These are phyloP conservation scores for Backusella westeae DNA, from an alignment of 192 early-diverging fungal genomes.

Conservation along the genomic window DNA sequence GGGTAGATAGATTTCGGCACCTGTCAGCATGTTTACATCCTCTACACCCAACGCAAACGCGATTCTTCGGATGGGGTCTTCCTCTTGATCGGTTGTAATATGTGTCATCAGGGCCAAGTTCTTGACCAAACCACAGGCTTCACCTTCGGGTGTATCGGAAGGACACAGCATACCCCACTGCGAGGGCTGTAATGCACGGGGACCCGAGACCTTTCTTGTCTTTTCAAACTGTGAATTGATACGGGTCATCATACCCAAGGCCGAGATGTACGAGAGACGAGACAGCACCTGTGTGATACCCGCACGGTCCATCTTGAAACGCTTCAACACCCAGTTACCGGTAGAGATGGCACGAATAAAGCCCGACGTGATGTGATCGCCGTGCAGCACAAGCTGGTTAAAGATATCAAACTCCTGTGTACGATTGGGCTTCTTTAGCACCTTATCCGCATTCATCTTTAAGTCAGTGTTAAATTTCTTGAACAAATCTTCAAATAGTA, in stretches of 20 bases:
- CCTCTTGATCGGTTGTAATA: constrained; percentile 94
- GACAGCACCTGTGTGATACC: constrained; percentile 96
- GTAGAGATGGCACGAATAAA: constrained; percentile 93
- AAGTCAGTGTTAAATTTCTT: constrained; percentile 87
- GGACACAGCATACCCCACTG: constrained; percentile 98
- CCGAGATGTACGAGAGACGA: constrained; percentile 90
- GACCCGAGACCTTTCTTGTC: constrained; percentile 95
- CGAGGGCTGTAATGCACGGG: constrained; percentile 93
- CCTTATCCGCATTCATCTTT: constrained; percentile 88
- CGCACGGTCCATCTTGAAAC: constrained; percentile 99
- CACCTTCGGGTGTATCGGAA: constrained; percentile 97
- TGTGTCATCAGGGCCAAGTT: constrained; percentile 98
- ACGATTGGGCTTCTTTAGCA: constrained; percentile 85
- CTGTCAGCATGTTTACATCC: constrained; percentile 87
- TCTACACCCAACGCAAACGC: constrained; percentile 89
- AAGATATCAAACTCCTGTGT: constrained; percentile 88
- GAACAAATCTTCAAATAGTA: constrained; percentile 98
- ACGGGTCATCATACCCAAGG: constrained; percentile 97
- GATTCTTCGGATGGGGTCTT: constrained; percentile 71
- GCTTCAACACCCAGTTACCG: constrained; percentile 98
- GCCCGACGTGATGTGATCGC: constrained; percentile 86
- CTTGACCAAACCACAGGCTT: constrained; percentile 96
- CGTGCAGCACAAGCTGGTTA: constrained; percentile 66
- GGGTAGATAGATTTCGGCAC: constrained; percentile 79
- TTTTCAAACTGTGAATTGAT: constrained; percentile 98